Evolutionary conservation across 2,329 filamentous ascomycete genomes (phyloP).

Genomic region (Emergomyces orientalis): DNA sequence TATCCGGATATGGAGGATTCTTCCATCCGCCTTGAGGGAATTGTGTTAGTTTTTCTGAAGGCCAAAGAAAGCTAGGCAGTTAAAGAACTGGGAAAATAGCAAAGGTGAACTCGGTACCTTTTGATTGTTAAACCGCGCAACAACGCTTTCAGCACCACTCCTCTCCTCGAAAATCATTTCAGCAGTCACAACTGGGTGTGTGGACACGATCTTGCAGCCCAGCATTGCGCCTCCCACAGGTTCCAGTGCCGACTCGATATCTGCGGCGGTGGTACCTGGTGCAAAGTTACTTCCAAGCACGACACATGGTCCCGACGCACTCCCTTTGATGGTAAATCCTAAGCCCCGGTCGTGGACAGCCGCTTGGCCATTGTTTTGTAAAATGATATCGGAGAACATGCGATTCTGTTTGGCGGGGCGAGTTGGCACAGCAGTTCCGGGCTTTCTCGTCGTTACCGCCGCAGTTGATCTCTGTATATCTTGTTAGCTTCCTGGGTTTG

Average conservation of each 20-base stretch:
- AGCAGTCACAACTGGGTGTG: constrained; percentile 49
- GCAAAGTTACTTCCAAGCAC: constrained; percentile 56
- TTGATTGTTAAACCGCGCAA: constrained; percentile 54
- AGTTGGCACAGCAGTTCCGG: constrained; percentile 27
- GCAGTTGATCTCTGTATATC: constrained; percentile 28
- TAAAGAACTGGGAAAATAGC: background rate
- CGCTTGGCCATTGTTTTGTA: constrained; percentile 24
- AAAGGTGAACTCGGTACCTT: constrained; percentile 38
- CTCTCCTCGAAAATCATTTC: constrained; percentile 51
- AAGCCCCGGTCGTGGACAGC: constrained; percentile 25
- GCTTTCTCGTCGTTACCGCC: constrained; percentile 33
- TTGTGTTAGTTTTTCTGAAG: constrained; percentile 7
- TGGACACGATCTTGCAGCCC: constrained; percentile 45
- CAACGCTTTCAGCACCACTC: constrained; percentile 48
- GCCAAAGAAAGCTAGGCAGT: background rate
- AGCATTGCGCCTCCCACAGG: constrained; percentile 45
- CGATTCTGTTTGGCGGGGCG: constrained; percentile 30
- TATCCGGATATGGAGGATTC: constrained; percentile 49
- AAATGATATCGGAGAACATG: constrained; percentile 17
- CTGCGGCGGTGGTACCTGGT: constrained; percentile 55
- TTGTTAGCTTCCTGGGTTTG: background rate
- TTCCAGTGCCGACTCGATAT: constrained; percentile 53
- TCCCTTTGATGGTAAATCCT: constrained; percentile 48
- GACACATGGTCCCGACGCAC: constrained; percentile 44
- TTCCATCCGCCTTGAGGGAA: constrained; percentile 47